Evolutionary conservation across 768 basidiomycete species (phyloP).

Genomic region (Neoboletus magnificus): DNA sequence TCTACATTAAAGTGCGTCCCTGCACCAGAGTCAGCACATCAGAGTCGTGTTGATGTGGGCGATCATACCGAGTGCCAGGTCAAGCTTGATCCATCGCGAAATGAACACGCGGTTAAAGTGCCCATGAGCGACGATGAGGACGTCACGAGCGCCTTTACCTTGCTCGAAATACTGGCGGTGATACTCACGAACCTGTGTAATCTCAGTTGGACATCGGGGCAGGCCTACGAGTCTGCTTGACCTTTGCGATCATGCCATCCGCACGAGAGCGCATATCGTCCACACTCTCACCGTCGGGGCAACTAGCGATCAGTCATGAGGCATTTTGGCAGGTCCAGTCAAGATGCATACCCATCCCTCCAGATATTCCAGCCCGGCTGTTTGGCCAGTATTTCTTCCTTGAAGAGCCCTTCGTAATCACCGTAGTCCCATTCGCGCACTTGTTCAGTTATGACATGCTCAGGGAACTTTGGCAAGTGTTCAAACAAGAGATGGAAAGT

Average conservation of each 20-base stretch:
- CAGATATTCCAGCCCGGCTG: constrained; percentile 76
- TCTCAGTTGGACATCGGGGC: constrained; percentile 5
- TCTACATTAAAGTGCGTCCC: constrained; percentile 83
- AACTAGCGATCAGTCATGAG: constrained; percentile 42
- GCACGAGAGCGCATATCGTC: constrained; percentile 78
- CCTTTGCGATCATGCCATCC: constrained; percentile 71
- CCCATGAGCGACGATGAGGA: constrained; percentile 88
- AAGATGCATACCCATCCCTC: constrained; percentile 63
- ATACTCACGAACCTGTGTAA: constrained; percentile 61
- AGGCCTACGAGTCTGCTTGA: constrained; percentile 28
- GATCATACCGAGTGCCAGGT: constrained; percentile 51
- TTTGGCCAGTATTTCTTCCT: constrained; percentile 71
- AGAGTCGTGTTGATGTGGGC: neutral
- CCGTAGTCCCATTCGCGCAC: constrained; percentile 91
- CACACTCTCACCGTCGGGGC: constrained; percentile 84
- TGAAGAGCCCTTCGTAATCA: constrained; percentile 78
- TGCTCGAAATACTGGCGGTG: constrained; percentile 70
- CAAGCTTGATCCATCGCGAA: constrained; percentile 77
- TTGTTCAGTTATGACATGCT: constrained; percentile 60
- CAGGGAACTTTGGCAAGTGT: constrained; percentile 42
- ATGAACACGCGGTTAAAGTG: constrained; percentile 76
- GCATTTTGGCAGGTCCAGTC: neutral
- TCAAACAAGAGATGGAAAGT: constrained; percentile 83
- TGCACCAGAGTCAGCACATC: constrained; percentile 25
- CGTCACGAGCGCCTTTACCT: constrained; percentile 65